Percentiles rank a stretch among this genome's conserved stretches.
phyloP scores from a whole-genome alignment of 164 flowering plant genomes.

The Macadamia tetraphylla region DNA sequence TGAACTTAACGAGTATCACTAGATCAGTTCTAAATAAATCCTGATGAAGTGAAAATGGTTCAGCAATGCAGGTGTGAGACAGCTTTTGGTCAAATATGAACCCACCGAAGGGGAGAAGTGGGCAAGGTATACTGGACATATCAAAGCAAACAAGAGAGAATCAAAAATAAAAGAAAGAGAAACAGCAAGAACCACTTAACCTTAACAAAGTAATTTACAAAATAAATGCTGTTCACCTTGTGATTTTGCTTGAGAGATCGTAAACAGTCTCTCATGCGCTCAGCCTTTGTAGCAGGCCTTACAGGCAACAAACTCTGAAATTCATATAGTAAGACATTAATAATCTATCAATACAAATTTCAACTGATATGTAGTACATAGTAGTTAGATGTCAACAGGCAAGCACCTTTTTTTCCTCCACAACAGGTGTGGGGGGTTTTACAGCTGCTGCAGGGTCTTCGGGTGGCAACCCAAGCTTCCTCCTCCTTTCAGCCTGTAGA shows the following conservation, averaged over 20 bases:
- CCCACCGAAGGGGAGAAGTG: too few relatives aligned
- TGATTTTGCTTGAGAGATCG: slow-evolving; percentile 81
- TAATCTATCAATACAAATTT: not conserved
- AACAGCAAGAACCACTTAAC: too few relatives aligned
- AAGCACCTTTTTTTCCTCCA: slow-evolving; percentile 79
- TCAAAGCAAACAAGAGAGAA: too few relatives aligned
- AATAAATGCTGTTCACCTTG: slow-evolving; percentile 40
- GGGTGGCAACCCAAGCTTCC: slow-evolving; percentile 88
- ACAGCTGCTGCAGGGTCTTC: slow-evolving; percentile 61
- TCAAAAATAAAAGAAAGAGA: too few relatives aligned
- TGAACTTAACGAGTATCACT: too few relatives aligned
- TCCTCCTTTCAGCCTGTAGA: slow-evolving; percentile 89
- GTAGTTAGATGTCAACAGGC: not conserved
- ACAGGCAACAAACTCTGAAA: slow-evolving; percentile 73
- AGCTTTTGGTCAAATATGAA: too few relatives aligned
- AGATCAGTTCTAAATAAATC: too few relatives aligned
- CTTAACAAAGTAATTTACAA: too few relatives aligned
- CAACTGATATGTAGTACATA: not conserved
- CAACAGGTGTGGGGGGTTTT: slow-evolving; percentile 66
- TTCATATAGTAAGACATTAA: not conserved
- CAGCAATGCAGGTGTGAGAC: too few relatives aligned
- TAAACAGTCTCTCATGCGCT: slow-evolving; percentile 89
- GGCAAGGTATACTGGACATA: too few relatives aligned
- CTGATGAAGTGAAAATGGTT: too few relatives aligned
- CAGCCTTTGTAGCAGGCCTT: slow-evolving; percentile 86